Evolutionary conservation across 2,329 filamentous ascomycete species (phyloP).

Genomic region (Pseudofabraea citricarpa): DNA sequence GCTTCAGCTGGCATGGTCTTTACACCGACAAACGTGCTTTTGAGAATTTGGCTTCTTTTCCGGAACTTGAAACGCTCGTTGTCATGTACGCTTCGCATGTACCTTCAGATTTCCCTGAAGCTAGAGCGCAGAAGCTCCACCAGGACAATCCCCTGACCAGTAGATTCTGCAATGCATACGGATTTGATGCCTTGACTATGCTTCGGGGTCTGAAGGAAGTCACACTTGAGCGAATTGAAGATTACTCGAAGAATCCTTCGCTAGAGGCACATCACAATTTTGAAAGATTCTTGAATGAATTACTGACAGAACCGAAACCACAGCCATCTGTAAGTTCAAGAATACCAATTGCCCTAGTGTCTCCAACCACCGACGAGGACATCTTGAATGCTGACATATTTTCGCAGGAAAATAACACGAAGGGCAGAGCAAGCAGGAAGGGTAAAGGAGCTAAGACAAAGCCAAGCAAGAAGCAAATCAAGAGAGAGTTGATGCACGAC

Average conservation of each 20-base stretch:
- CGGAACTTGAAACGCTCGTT: neutral
- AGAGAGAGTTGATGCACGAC: too few relatives aligned
- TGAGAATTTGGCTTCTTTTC: neutral
- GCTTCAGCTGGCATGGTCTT: neutral
- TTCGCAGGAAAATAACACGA: too few relatives aligned
- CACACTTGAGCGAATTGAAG: neutral
- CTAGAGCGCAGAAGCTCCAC: neutral
- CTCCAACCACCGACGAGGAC: too few relatives aligned
- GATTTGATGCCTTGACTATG: neutral
- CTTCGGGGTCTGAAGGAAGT: neutral
- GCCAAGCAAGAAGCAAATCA: too few relatives aligned
- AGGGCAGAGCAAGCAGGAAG: too few relatives aligned
- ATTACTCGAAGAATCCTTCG: neutral
- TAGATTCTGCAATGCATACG: neutral
- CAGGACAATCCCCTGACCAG: neutral
- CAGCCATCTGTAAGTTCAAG: neutral
- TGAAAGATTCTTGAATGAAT: neutral
- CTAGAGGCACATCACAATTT: neutral
- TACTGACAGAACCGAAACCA: neutral
- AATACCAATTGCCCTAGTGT: too few relatives aligned
- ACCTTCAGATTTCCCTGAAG: neutral
- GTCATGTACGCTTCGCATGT: neutral
- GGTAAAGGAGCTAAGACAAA: too few relatives aligned
- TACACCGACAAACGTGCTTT: neutral
- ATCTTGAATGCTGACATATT: too few relatives aligned